Conservation (phyloP, 2,329 filamentous ascomycete species). For the Sporothrix schenckii region DNA sequence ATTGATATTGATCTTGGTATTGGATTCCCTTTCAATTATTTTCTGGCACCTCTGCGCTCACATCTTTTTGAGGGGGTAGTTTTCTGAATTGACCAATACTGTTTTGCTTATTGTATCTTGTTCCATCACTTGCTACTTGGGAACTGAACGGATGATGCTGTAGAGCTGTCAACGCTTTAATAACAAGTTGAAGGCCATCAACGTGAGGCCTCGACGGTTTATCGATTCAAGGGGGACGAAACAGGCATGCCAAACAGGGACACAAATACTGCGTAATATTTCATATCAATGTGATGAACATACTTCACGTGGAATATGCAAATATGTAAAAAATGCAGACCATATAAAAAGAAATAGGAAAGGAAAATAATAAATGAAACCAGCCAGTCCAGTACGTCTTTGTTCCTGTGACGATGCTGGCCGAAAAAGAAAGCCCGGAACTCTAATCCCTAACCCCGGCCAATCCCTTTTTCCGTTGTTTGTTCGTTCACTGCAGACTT, state of each 20-base stretch:
- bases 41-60: too few species aligned
- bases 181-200: too few species aligned
- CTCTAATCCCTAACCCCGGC: neutral
- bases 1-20: neutral
- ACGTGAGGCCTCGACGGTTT: too few species aligned
- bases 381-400: neutral
- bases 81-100: too few species aligned
- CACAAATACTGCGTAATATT: neutral
- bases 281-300: neutral
- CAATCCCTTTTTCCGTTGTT: neutral
- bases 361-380: neutral
- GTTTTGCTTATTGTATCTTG: too few species aligned
- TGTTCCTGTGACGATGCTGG: conserved; percentile 5
- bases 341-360: neutral
- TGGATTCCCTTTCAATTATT: neutral
- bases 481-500: conserved; percentile 34
- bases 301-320: neutral
- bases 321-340: neutral
- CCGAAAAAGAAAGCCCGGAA: neutral
- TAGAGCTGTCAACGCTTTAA: too few species aligned
- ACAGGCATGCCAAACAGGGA: neutral
- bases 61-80: too few species aligned
- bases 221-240: too few species aligned
- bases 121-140: too few species aligned
- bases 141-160: too few species aligned